Evolutionary conservation across 495 filamentous ascomycete genomes (phyloP), one percentile per base, ranked within the genome.

Genomic region (Aspergillus mulundensis): DNA sequence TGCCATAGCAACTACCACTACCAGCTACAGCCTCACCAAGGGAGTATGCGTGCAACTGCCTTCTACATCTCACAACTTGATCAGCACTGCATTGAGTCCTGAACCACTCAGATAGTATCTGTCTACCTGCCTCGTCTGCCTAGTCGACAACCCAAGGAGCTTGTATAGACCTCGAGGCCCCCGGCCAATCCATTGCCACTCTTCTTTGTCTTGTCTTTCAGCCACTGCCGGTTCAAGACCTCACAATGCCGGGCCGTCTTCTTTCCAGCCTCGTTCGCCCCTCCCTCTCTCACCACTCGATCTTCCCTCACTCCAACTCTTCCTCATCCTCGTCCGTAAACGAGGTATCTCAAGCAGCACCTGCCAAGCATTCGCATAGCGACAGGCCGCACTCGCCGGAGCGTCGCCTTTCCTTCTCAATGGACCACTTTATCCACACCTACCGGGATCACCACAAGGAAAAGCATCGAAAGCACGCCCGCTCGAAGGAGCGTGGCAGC

Each of bases 381-480:
- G 72, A 73, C 21, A 66, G 73, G 32, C 65, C 70, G 16, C 63
- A 65, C 43, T 74, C 75, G 11, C 72, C 74, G 4, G 75, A 78
- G 51, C 72, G 72, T 20, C 74, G 74, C 45, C 65, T 77, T 18
- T 76, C 74, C 8, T 70, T 75, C 54, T 62, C 67, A 8, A 70
- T 79, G 64, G 74, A 79, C 24, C 69, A 74, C 49, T 55, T 77
- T 34, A 77, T 79, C 44, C 76, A 77, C 58, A 72, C 75, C 1
- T 66, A 74, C 67, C 64, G 72, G 12, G 68, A 75, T 54, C 70
- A 75, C 38, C 66, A 63, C 68, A 77, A 75, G 54, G 77, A 77
- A 21, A 74, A 77, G 66, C 70, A 68, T 36, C 68, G 71, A 34
- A 70, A 62, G 44, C 61, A 70, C 16, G 70, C 65, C n/a, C 71